These are phyloP conservation scores for Hymenoscyphus repandus DNA, from an alignment of 2,329 filamentous ascomycete genomes.

Conservation along the genomic window DNA sequence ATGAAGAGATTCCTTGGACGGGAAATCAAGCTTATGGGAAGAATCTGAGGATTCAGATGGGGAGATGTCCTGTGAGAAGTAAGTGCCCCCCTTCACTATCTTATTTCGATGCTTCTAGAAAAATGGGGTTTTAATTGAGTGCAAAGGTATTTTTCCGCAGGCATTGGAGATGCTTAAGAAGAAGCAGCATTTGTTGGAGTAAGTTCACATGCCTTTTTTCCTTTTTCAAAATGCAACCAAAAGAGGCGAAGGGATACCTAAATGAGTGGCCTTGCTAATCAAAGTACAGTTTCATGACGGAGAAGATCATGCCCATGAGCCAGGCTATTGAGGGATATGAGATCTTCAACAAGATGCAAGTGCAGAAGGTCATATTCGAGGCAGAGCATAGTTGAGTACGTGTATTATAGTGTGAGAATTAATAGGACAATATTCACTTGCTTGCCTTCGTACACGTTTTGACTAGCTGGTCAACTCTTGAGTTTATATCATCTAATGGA, in stretches of 20 bases:
- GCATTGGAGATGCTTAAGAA: conserved; percentile 60
- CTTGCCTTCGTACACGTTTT: too few relatives aligned
- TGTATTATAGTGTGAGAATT: neutral
- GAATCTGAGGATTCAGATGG: conserved; percentile 68
- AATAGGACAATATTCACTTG: too few relatives aligned
- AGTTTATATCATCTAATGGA: too few relatives aligned
- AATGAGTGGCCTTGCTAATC: conserved; percentile 16
- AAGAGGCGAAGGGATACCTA: neutral
- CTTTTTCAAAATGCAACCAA: neutral
- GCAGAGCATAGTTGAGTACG: conserved; percentile 12
- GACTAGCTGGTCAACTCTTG: too few relatives aligned
- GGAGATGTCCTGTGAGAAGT: conserved; percentile 69
- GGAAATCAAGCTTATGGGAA: conserved; percentile 64
- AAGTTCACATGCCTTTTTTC: conserved; percentile 29
- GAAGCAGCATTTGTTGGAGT: conserved; percentile 64
- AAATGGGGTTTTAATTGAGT: too few relatives aligned
- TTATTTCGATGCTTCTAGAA: conserved; percentile 70
- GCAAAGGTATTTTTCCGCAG: conserved; percentile 52
- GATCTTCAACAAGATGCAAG: conserved; percentile 67
- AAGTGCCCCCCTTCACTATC: conserved; percentile 61
- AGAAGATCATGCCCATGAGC: conserved; percentile 66
- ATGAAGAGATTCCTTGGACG: conserved; percentile 61
- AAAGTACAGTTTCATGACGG: conserved; percentile 63
- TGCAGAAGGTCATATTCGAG: conserved; percentile 68
- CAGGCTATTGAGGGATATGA: conserved; percentile 64